phyloP scores from a whole-genome alignment of 208 protist genomes.

The Leishmania aethiopica region DNA sequence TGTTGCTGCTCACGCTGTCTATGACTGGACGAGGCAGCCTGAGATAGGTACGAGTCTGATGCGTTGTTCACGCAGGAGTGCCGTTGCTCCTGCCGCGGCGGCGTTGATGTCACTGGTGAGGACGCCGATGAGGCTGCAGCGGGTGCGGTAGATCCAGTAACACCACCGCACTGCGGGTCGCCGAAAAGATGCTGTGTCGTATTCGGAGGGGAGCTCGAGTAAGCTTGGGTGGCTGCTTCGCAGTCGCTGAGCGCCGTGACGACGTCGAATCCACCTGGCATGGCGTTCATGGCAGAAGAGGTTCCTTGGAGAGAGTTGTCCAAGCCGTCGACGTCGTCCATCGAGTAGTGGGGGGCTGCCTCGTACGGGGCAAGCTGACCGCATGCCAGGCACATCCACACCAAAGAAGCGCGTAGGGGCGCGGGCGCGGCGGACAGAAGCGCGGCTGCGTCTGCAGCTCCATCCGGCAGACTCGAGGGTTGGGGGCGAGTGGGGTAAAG shows the following conservation, averaged over 20 bases:
- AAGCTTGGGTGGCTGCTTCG: not conserved
- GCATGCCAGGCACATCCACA: slow-evolving; percentile 43
- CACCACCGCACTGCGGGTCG: not conserved
- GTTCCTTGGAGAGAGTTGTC: not conserved
- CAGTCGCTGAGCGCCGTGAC: not conserved
- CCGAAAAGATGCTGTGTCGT: not conserved
- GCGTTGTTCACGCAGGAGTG: slow-evolving; percentile 18
- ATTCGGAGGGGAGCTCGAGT: not conserved
- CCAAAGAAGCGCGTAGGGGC: slow-evolving; percentile 11
- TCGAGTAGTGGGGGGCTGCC: not conserved
- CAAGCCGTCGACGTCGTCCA: slow-evolving; percentile 5
- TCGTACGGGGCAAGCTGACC: slow-evolving; percentile 27
- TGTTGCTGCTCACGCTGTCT: not conserved
- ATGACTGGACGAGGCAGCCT: slow-evolving; percentile 4
- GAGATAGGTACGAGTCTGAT: slow-evolving; percentile 17
- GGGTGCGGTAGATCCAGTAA: not conserved
- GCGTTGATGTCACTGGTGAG: not conserved
- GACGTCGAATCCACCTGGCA: not conserved
- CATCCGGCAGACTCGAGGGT: not conserved
- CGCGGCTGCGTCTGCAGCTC: not conserved
- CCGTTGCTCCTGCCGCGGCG: not conserved
- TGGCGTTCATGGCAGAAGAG: not conserved
- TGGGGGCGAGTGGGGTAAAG: not conserved
- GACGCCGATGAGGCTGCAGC: not conserved
- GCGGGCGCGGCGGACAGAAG: not conserved